Conservation (phyloP, 768 basidiomycete species). For the Phaffia tasmanica region DNA sequence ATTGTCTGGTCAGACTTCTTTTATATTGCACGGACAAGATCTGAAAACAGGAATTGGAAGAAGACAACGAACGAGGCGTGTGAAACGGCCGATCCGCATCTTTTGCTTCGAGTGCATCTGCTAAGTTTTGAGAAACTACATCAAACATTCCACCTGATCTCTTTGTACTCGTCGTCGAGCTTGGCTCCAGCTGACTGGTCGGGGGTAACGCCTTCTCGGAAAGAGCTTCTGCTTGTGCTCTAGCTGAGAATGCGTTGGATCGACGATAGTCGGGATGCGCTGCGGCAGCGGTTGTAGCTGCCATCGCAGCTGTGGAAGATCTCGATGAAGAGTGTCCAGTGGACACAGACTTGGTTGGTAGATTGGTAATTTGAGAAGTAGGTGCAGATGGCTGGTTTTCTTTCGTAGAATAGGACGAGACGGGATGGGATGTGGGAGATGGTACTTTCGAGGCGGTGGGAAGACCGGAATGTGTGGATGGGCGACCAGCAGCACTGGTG, state of each 20-base stretch:
- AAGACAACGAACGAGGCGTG: slow-evolving; percentile 46
- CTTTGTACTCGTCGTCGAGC: background rate
- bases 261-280: no score
- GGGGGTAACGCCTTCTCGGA: background rate
- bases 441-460: slow-evolving; percentile 46
- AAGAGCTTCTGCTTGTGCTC: slow-evolving; percentile 2
- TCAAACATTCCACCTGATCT: slow-evolving; percentile 28
- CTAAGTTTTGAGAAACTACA: slow-evolving; percentile 29
- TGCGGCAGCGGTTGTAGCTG: background rate
- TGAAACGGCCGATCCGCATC: slow-evolving; percentile 55
- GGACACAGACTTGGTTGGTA: background rate
- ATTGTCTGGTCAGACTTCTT: background rate
- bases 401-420: slow-evolving; percentile 34
- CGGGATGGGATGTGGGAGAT: slow-evolving; percentile 25
- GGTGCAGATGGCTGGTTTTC: slow-evolving; percentile 27
- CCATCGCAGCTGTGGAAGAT: background rate
- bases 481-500: background rate
- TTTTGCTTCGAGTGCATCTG: slow-evolving; percentile 58
- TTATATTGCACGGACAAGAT: background rate
- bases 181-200: slow-evolving; percentile 1
- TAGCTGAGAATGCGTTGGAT: background rate
- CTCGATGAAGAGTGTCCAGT: background rate
- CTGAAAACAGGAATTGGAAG: background rate
- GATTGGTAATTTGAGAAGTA: slow-evolving; percentile 21
- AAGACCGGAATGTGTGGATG: background rate